These are phyloP conservation scores for Endocalyx cinctus DNA, from an alignment of 2,329 filamentous ascomycete genomes.

Conservation along the genomic window DNA sequence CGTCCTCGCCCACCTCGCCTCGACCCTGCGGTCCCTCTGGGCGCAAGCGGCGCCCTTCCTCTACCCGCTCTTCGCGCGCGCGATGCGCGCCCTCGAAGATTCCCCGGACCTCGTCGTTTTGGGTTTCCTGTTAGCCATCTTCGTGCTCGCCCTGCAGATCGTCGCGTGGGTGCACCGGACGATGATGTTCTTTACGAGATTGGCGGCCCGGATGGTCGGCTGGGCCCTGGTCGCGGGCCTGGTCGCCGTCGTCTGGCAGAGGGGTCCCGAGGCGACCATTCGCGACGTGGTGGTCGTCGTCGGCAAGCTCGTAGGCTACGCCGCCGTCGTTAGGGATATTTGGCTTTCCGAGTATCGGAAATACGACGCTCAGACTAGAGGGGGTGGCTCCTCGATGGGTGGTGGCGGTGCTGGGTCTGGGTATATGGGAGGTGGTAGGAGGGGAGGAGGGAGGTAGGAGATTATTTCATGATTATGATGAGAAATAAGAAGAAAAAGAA, in stretches of 20 bases:
- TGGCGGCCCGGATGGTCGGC: constrained; percentile 59
- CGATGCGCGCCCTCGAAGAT: constrained; percentile 29
- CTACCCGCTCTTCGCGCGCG: constrained; percentile 38
- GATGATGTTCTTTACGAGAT: constrained; percentile 71
- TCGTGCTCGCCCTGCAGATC: constrained; percentile 60
- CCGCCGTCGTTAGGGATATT: constrained; percentile 44
- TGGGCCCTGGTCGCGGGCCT: constrained; percentile 56
- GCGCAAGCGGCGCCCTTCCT: constrained; percentile 36
- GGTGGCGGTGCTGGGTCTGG: constrained; percentile 11
- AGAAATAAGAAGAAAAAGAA: too few species aligned
- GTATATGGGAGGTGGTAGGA: constrained; percentile 9
- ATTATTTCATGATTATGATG: too few species aligned
- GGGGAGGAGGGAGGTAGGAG: constrained; percentile 8
- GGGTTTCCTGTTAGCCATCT: constrained; percentile 46
- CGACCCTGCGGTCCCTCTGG: constrained; percentile 18
- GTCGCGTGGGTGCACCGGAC: constrained; percentile 67
- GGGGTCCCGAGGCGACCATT: constrained; percentile 61
- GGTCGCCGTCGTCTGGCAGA: constrained; percentile 55
- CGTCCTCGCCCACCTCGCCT: constrained; percentile 29
- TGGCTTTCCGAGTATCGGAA: constrained; percentile 55
- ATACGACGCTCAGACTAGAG: constrained; percentile 46
- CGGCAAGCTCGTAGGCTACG: constrained; percentile 41
- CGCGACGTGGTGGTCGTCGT: constrained; percentile 49
- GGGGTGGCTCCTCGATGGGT: constrained; percentile 9
- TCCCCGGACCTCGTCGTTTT: constrained; percentile 39